Conservation (phyloP, 2,329 filamentous ascomycete species). For the Colletotrichum echinochloae region DNA sequence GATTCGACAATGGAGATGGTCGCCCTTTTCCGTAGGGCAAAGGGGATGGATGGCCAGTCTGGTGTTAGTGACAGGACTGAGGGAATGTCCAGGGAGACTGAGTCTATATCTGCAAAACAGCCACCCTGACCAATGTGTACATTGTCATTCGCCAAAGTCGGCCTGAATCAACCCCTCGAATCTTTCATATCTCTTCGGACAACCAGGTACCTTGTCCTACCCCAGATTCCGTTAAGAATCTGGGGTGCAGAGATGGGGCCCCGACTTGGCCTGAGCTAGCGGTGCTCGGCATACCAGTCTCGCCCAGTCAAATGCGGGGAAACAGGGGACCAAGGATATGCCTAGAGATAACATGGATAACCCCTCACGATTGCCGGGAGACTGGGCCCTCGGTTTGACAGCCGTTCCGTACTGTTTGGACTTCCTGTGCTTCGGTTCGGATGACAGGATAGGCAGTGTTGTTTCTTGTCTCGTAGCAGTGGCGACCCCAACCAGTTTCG, state of each 20-base stretch:
- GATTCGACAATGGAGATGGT: background rate
- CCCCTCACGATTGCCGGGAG: conserved; percentile 1
- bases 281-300: background rate
- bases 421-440: conserved; percentile 22
- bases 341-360: background rate
- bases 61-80: background rate
- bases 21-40: background rate
- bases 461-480: background rate
- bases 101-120: conserved; percentile 21
- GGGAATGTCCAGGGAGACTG: conserved; percentile 3
- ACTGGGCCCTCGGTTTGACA: conserved; percentile 20
- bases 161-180: background rate
- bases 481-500: fast-evolving
- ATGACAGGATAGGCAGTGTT: background rate
- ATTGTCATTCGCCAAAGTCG: conserved; percentile 9
- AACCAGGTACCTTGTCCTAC: background rate
- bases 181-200: background rate
- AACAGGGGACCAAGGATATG: conserved; percentile 5
- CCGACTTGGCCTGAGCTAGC: conserved; percentile 22
- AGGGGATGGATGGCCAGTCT: background rate
- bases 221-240: conserved; percentile 5
- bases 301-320: conserved; percentile 22
- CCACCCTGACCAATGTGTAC: conserved; percentile 14
- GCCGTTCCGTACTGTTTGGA: conserved; percentile 1
- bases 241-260: conserved; percentile 25